phyloP scores from a whole-genome alignment of 2,329 filamentous ascomycete genomes.

The Neurospora crassa region DNA sequence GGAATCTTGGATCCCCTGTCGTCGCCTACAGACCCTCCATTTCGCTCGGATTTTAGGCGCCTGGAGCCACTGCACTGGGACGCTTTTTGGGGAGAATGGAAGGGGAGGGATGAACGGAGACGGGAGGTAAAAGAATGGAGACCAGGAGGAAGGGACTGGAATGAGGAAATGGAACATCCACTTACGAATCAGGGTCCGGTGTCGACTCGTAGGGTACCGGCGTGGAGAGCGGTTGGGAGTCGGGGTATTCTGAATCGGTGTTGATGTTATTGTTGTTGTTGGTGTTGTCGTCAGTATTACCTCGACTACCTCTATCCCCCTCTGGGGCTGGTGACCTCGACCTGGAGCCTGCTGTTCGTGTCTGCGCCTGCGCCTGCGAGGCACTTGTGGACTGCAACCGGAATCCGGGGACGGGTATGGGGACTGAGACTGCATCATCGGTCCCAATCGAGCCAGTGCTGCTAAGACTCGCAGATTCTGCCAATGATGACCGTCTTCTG shows the following conservation, averaged over 20 bases:
- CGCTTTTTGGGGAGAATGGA: constrained; percentile 1
- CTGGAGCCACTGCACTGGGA: neutral
- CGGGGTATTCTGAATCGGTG: neutral
- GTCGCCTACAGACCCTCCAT: neutral
- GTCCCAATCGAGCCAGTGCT: constrained; percentile 16
- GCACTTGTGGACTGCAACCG: constrained; percentile 20
- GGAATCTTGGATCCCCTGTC: neutral
- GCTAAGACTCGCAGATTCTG: constrained; percentile 22
- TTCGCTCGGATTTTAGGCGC: neutral
- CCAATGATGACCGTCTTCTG: constrained; percentile 36
- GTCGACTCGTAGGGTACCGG: neutral
- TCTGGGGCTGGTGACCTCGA: neutral
- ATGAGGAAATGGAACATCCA: constrained; percentile 17
- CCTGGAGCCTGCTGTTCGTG: constrained; percentile 21
- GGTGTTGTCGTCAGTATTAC: neutral
- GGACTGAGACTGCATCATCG: constrained; percentile 27
- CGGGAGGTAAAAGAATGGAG: constrained; percentile 1
- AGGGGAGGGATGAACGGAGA: too few species aligned
- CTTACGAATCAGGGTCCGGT: constrained; percentile 37
- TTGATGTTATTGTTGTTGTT: neutral
- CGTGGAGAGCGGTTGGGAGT: neutral
- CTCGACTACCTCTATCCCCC: neutral
- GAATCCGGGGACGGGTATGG: constrained; percentile 22
- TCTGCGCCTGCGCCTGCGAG: constrained; percentile 1
- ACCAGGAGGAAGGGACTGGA: neutral